Percentiles rank a stretch among this genome's conserved stretches.
Conservation (phyloP, 352 stramenopile species). For the Globisporangium radiosum region DNA sequence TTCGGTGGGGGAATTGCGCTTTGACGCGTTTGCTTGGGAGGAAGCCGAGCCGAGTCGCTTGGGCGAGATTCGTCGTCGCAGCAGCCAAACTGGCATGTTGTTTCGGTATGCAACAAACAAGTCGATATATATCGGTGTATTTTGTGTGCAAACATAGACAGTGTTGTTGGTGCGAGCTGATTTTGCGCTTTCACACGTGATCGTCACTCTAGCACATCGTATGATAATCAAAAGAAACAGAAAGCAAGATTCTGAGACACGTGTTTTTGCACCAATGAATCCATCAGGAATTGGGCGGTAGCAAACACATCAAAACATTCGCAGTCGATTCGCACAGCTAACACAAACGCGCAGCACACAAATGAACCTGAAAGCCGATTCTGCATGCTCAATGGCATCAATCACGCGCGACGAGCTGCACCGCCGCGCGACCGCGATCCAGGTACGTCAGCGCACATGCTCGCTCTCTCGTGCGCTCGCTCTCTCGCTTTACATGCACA, state of each 20-base stretch:
- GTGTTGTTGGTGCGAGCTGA: not conserved
- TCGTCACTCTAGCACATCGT: not conserved
- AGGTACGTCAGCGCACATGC: conserved; percentile 8
- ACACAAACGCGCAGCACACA: not conserved
- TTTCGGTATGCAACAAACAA: not conserved
- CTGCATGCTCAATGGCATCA: not conserved
- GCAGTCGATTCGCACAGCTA: not conserved
- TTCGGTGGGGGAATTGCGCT: too few species aligned
- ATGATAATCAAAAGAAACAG: not conserved
- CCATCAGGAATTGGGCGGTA: not conserved
- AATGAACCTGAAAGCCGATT: not conserved
- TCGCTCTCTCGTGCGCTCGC: not conserved
- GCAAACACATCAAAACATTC: not conserved
- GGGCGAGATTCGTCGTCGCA: not conserved
- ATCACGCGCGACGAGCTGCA: conserved; percentile 6
- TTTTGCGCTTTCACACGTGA: not conserved
- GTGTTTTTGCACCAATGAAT: not conserved
- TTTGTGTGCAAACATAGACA: not conserved
- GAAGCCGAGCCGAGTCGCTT: too few species aligned
- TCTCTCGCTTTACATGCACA: not conserved
- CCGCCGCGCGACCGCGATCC: conserved; percentile 19
- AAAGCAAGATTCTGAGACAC: not conserved
- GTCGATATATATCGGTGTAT: not conserved
- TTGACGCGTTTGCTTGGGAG: too few species aligned
- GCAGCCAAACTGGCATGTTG: not conserved